Evolutionary conservation across 257 asterid species (phyloP).

Genomic region (Striga asiatica): DNA sequence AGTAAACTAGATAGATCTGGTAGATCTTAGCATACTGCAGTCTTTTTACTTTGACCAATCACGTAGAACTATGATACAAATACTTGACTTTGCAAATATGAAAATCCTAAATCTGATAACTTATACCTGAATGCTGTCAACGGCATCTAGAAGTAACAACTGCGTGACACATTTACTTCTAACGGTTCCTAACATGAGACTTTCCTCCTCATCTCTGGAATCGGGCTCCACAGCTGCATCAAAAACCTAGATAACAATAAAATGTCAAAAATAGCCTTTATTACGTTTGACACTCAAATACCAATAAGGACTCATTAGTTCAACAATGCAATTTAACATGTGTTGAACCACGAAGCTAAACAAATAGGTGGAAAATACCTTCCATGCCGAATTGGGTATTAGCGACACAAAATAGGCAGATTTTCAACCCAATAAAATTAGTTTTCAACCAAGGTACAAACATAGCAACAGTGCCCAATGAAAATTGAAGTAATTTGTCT

Average conservation of each 20-base stretch:
- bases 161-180: conserved; percentile 97
- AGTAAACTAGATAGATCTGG: not conserved
- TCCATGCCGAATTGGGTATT: not conserved
- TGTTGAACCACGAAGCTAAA: not conserved
- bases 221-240: conserved; percentile 39
- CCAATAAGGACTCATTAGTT: not conserved
- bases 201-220: conserved; percentile 67
- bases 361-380: not conserved
- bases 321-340: conserved; percentile 3
- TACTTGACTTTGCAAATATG: conserved; percentile 5
- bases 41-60: conserved; percentile 1
- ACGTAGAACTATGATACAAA: conserved; percentile 2
- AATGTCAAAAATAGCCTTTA: conserved; percentile 15
- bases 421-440: not conserved
- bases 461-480: conserved; percentile 1
- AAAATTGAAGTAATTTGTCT: conserved; percentile 4
- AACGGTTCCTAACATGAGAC: conserved; percentile 56
- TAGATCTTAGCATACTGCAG: not conserved
- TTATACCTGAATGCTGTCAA: conserved; percentile 88
- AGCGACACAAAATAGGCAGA: not conserved
- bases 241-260: conserved; percentile 39
- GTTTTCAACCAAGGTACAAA: not conserved
- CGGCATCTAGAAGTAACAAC: conserved; percentile 79
- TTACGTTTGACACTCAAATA: conserved; percentile 7
- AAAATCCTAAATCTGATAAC: conserved; percentile 12